Evolutionary conservation across 106 monocot species (phyloP), one percentile per base, ranked within the genome.

Genomic region (Vanilla planifolia): DNA sequence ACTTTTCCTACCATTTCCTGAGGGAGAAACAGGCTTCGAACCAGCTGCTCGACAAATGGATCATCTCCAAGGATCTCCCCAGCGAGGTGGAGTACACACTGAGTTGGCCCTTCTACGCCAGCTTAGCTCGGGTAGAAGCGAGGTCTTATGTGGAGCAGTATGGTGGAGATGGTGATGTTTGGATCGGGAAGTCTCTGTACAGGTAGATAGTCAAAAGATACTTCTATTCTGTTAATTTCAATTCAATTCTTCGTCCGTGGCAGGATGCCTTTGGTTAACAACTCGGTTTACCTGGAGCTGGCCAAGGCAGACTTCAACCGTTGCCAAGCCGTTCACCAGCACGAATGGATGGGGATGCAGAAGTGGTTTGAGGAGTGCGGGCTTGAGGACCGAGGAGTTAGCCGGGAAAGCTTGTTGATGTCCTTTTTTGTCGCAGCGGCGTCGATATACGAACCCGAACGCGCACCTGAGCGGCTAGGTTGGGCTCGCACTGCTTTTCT

Each of bases 171-270:
- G 22, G 59, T n/a, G 95, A 96, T 48, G 79, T 87, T 5, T 96
- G 95, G 95, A 96, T 96, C 19, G 95, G 95, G 5, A 96, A 96
- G 67, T 90, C 90, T 0, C 75, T 96, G 24, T 96, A 95, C 48
- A 83, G 93, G 78, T 44, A 9, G 11, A 40, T 40, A 40, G 40
- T 9, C 40, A 40, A 5, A 40, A 40, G 14, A 40, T 40, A 40
- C 14, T 40, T 7, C 40, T n/a, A n/a, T n/a, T n/a, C n/a, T n/a
- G 14, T 4, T 40, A 40, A 14, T 40, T 14, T 14, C 40, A 40
- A 40, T 7, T 1, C 40, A 40, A 40, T 40, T 7, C 4, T 40
- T 9, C 7, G 14, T 40, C 14, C 14, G 40, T 40, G 40, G 40
- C 11, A 9, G 14, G 7, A 93, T 89, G 89, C 74, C 82, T 10